Conservation (phyloP, 2,329 filamentous ascomycete genomes). For the Diaporthe destruens region DNA sequence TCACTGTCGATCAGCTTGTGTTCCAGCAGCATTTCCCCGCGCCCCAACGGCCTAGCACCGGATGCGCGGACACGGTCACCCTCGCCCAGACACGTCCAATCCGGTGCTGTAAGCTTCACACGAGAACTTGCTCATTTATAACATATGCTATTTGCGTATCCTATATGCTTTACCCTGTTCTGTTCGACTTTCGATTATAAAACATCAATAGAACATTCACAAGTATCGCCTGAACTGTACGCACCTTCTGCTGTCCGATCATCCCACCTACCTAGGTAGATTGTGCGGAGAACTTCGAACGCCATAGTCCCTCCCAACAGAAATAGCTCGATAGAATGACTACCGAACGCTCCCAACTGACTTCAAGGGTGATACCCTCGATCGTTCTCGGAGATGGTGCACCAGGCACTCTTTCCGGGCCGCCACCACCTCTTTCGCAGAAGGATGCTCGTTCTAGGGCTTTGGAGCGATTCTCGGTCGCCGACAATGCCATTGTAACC, state of each 20-base stretch:
- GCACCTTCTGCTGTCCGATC: not conserved
- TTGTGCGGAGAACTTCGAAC: not conserved
- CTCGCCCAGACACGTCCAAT: constrained; percentile 9
- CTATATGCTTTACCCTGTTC: not conserved
- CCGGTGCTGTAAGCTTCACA: not conserved
- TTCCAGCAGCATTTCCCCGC: constrained; percentile 16
- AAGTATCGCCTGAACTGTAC: not conserved
- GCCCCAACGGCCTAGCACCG: constrained; percentile 12
- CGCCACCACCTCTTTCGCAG: constrained; percentile 32
- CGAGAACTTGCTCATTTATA: not conserved
- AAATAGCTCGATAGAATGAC: constrained; percentile 21
- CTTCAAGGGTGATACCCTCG: constrained; percentile 37
- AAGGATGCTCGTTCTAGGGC: constrained; percentile 33
- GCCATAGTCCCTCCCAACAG: not conserved
- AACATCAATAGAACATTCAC: not conserved
- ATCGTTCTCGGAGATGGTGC: constrained; percentile 36
- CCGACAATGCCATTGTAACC: constrained; percentile 63
- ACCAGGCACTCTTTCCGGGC: constrained; percentile 34
- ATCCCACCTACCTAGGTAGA: not conserved
- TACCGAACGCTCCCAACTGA: constrained; percentile 40
- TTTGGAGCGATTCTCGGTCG: constrained; percentile 49
- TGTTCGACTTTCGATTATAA: too few species aligned
- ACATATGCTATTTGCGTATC: too few species aligned
- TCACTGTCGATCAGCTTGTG: constrained; percentile 1
- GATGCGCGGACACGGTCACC: constrained; percentile 24